Base-by-base conservation (phyloP, 2,329 filamentous ascomycete genomes). In the Fusarium tricinctum region DNA sequence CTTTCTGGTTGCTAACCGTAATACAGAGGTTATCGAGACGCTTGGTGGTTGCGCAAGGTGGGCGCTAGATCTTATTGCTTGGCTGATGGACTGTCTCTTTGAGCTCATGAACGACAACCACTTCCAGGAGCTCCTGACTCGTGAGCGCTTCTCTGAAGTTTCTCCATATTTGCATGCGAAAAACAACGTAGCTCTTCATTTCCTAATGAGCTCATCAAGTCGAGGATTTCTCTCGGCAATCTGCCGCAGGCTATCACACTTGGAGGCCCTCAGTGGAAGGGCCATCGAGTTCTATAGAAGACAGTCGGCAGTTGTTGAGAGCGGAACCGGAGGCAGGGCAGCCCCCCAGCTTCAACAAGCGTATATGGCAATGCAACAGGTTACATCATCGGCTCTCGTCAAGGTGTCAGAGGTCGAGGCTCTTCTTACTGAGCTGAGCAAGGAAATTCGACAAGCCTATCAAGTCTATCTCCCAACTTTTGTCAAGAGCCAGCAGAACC, bases 31-130 rank as follows among this genome's bases (percentile, higher is more conserved):
- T 14, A 86, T 95, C 3, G 87, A 89, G 40, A 87, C 90, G 44
- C 81, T 97, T 13, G 86, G 90, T 7, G 92, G 92, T 22, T 91
- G 93, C 55, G 88, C 91, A 6, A 90, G 87, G 74, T 97, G 94
- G 94, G 88, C 88, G 1, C 83, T 94, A 35, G 91, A 95, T 63
- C 82, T 97, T 15, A 78, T 91, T 45, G 82, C 85, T 4, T 91
- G 88, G 86, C 76, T 90, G 13, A 81, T 82, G n/a, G 87, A 90
- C 70, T 82, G 82, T 19, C 79, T 91, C 3, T 87, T 89, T 63
- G 79, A 82, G 40, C 82, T 90, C 13, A 80, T 85, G 49, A 82
- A 84, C 49, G 86, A 88, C 60, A 74, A 74, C 5, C 80, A 81
- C 46, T 87, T 88, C 66, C 81, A 84, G 72, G 78, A 80, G 40